Conservation (phyloP, 2,329 filamentous ascomycete genomes). For the Curvularia eragrostidis region DNA sequence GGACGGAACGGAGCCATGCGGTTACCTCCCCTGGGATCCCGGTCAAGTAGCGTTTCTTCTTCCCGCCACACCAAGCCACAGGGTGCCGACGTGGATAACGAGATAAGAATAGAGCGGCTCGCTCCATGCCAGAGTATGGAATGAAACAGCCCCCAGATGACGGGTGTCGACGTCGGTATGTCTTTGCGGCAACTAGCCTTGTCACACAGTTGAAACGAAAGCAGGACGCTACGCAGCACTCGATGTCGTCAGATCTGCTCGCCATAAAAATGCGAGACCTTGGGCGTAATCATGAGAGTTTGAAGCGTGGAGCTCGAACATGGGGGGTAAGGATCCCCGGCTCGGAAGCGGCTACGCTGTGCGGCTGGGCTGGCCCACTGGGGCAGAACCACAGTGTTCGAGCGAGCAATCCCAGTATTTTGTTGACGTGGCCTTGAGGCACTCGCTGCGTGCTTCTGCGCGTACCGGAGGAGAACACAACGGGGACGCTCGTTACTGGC, state of each 20-base stretch:
- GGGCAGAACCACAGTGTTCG: constrained; percentile 7
- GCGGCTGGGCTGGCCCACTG: neutral
- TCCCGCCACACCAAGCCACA: neutral
- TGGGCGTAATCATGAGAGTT: neutral
- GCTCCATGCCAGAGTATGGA: neutral
- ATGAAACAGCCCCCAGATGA: neutral
- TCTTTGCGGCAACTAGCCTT: neutral
- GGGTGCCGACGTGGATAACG: neutral
- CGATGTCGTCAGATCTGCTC: constrained; percentile 10
- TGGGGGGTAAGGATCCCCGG: neutral
- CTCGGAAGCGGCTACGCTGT: neutral
- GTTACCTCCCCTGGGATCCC: neutral
- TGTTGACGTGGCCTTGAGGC: constrained; percentile 23
- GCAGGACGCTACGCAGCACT: neutral
- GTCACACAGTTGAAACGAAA: constrained; percentile 6
- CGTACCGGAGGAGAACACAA: neutral
- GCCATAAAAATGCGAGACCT: constrained; percentile 10
- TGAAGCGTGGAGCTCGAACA: constrained; percentile 7
- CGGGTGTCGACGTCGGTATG: neutral
- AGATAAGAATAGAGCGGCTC: constrained; percentile 1
- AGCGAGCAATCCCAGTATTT: constrained; percentile 11
- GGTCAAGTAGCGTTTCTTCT: neutral
- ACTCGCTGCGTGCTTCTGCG: neutral
- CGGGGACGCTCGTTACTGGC: constrained; percentile 2
- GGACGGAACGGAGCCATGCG: neutral